Percentiles rank a stretch among this genome's conserved stretches.
Conservation (phyloP, 2,329 filamentous ascomycete genomes). For the Endoconidiophora laricicola region DNA sequence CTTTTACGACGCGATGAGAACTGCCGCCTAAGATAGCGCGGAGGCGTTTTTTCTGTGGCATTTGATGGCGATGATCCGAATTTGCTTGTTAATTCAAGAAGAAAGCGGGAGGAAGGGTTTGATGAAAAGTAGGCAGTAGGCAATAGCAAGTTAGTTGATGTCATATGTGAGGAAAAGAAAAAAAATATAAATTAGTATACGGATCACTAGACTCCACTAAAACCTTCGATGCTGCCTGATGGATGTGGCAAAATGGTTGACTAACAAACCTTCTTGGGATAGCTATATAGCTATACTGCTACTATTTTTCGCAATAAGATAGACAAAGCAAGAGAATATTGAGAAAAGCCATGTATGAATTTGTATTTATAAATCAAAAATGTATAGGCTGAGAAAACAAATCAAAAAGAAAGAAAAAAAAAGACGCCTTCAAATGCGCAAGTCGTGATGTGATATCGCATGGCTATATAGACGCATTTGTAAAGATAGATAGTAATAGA, state of each 20-base stretch:
- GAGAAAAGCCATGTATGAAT: background rate
- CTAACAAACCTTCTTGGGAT: too few species aligned
- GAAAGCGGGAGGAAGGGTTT: background rate
- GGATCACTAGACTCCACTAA: background rate
- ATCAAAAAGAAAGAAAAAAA: background rate
- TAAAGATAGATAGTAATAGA: background rate
- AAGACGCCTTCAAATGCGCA: too few species aligned
- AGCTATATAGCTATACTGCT: too few species aligned
- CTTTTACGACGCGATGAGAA: background rate
- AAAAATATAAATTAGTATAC: background rate
- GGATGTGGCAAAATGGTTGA: background rate
- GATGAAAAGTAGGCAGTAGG: too few species aligned
- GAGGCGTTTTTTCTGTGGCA: constrained; percentile 20
- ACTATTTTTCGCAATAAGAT: too few species aligned
- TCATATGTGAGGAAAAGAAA: background rate
- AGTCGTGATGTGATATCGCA: background rate
- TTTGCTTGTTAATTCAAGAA: background rate
- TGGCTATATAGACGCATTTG: too few species aligned
- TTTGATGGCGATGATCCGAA: constrained; percentile 2
- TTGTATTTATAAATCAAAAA: background rate
- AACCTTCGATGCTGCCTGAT: background rate
- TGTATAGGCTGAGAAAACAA: background rate
- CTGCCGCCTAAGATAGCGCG: constrained; percentile 23
- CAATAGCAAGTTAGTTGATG: too few species aligned
- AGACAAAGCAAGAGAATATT: background rate